Percentiles rank a stretch among this genome's conserved stretches.
phyloP scores from a whole-genome alignment of 176 grass and related monocot genomes.

The Puya raimondii region DNA sequence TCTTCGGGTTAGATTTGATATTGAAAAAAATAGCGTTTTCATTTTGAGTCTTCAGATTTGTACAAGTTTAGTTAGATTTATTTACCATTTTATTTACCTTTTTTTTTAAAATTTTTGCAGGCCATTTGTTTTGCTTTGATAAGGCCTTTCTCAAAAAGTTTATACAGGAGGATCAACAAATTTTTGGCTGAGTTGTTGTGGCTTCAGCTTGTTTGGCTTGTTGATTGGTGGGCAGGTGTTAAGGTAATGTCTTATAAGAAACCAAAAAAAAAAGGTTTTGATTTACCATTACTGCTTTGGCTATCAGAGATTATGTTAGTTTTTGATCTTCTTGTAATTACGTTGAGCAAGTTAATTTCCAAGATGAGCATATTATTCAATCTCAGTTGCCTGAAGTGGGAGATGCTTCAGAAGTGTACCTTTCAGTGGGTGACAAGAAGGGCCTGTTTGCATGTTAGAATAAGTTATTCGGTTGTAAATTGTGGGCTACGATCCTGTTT shows the following conservation, averaged over 20 bases:
- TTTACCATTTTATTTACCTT: background rate
- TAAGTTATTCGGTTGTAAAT: no score
- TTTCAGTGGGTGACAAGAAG: no score
- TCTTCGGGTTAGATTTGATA: no score
- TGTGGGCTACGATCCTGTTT: no score
- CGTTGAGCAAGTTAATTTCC: no score
- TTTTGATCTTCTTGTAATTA: background rate
- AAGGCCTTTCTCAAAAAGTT: constrained; percentile 62
- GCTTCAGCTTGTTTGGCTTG: constrained; percentile 91
- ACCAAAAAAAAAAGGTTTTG: background rate
- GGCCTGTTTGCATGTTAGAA: no score
- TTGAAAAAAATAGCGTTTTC: no score
- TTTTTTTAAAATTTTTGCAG: constrained; percentile 26
- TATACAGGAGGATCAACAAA: constrained; percentile 61
- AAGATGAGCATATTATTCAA: background rate
- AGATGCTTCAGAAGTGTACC: background rate
- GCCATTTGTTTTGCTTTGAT: constrained; percentile 51
- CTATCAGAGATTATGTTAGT: background rate
- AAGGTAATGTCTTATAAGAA: constrained; percentile 42
- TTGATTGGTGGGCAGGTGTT: constrained; percentile 96
- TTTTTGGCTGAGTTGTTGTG: constrained; percentile 70
- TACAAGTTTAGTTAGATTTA: no score
- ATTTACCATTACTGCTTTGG: background rate
- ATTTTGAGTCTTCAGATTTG: no score
- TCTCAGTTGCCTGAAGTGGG: background rate